Base-by-base conservation (phyloP, 192 early-diverging fungal species). In the Funneliformis mosseae region DNA sequence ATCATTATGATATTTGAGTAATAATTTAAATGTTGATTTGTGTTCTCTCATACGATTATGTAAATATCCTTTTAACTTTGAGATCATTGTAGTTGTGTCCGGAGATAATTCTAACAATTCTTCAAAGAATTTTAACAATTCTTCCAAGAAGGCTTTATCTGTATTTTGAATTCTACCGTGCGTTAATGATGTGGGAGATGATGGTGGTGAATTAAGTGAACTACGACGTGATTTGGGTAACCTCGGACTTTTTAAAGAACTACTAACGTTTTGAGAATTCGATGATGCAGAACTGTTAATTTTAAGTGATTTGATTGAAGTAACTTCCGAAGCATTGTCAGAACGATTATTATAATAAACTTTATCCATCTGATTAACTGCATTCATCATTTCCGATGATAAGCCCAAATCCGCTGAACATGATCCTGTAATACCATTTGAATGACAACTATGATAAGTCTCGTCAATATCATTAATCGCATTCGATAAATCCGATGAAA, bases 71-170 rank as follows among this genome's bases (percentile, higher is more conserved):
- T 70, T 70, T 33, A 70, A 12, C 21, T 21, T 70, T 41, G 28
- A 33, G 11, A 70, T 70, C 68, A 70, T 70, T 21, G 38, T 41
- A n/a, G 11, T 43, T n/a, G 39, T n/a, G n/a, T 70, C 68, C n/a
- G 39, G 21, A 25, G 39, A 43, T 70, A 70, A n/a, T 42, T 70
- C 68, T n/a, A 70, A 43, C 6, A 70, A n/a, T 21, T 70, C 39
- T 43, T n/a, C 39, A 70, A 70, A 70, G 38, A 70, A 70, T 16
- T 42, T 70, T 23, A 45, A 70, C n/a, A 70, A 39, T 43, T 70
- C 68, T 9, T 70, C 38, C 8, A 70, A 42, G 68, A 70, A 70
- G 21, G 38, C 68, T 2, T 33, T 41, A 70, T 70, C 68, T 45
- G 68, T 42, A 70, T 70, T 70, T 9, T 16, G 39, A 21, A 70